A percentile compares a stretch with the other conserved stretches of the same genome.
These are phyloP conservation scores for Mimosa bimucronata DNA, from an alignment of 306 rosid genomes.

Conservation along the genomic window DNA sequence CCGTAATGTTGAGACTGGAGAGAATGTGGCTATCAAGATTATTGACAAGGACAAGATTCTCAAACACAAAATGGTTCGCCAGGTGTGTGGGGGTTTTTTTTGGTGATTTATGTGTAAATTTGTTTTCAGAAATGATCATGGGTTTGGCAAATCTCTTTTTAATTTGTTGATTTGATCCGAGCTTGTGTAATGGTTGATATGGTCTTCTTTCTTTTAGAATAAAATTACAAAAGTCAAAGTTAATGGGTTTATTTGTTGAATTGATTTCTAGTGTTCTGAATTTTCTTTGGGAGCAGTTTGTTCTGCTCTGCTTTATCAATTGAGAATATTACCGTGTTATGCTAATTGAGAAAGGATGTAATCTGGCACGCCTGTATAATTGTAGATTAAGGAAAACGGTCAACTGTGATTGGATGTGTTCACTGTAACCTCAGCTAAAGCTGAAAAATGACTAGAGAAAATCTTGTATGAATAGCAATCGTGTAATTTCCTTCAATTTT, in stretches of 20 bases:
- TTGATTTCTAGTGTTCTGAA: neutral
- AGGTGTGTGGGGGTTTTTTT: slow-evolving; percentile 45
- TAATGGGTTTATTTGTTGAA: neutral
- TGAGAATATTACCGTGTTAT: neutral
- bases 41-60: slow-evolving; percentile 71
- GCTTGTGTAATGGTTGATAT: neutral
- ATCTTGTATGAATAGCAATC: neutral
- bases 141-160: neutral
- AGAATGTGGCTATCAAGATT: slow-evolving; percentile 70
- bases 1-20: slow-evolving; percentile 51
- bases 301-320: neutral
- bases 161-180: neutral
- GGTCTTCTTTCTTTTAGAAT: neutral
- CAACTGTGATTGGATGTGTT: neutral
- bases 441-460: neutral
- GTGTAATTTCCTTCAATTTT: neutral
- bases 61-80: slow-evolving; percentile 80
- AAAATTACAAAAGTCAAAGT: neutral
- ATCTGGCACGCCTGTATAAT: neutral
- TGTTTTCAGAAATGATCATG: neutral
- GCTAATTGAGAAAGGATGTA: neutral
- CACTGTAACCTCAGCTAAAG: neutral
- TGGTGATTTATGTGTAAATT: neutral
- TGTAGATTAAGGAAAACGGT: neutral
- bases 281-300: neutral